Base-by-base conservation (phyloP, 768 basidiomycete genomes). In the Termitomyces sp. region DNA sequence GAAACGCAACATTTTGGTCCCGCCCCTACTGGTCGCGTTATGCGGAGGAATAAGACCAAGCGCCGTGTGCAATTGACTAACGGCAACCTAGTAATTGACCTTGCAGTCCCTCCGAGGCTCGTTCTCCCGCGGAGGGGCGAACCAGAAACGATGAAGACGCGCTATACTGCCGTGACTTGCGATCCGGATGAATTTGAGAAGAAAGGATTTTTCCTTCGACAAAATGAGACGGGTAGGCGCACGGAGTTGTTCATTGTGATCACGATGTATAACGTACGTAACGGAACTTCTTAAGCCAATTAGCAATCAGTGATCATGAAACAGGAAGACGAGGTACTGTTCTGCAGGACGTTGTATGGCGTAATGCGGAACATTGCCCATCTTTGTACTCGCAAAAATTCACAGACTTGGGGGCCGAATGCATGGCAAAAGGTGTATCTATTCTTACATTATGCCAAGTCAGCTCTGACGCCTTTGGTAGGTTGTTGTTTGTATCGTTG, bases 191-290 rank as follows among this genome's bases (percentile, higher is more conserved):
- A 95, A 34, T 97, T 95, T 66, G 85, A 90, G 70, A 81, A 79
- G 66, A 83, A 83, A 46, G 87, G 90, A 11, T 95, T 91, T 70
- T 89, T 86, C 58, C 77, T 98, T 30, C 79, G 94, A 50, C 95
- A 97, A 67, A 88, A 88, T 66, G 82, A 90, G 65, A 81, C 73
- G 59, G 84, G 85, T 30, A 79, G 94, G 52, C 80, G 86, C 55
- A 97, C 94, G 12, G 95, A 98, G 66, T 68, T 98, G 54, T 90
- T 96, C 73, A 89, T 98, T 67, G 91, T 93, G 56, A 89, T 98
- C 64, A 98, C 94, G 23, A 94, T 97, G 93, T 97, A 88, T 68
- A 97, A 97, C 68, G 95, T 96, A 69, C 67, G 87, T 58, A 64
- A 61, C 34, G 9, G 12, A 19, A 34, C 16, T 9, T 48, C 27